phyloP scores from a whole-genome alignment of 140 eudicot genomes.

The Bidens hawaiensis region DNA sequence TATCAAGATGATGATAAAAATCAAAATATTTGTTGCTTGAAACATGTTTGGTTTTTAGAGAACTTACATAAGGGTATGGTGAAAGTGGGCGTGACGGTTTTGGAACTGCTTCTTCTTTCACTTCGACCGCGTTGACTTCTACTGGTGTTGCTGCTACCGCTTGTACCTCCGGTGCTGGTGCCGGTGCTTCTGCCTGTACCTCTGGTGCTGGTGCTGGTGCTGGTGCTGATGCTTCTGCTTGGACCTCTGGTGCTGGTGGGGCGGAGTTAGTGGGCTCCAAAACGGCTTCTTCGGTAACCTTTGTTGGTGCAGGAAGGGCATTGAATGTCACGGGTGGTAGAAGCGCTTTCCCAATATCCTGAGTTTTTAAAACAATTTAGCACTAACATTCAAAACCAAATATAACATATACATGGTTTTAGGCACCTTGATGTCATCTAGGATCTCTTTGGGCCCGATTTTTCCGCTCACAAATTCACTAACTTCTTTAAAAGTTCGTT shows the following conservation, averaged over 20 bases:
- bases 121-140: slow-evolving; percentile 55
- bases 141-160: slow-evolving; percentile 37
- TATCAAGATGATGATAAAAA: too few species aligned
- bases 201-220: slow-evolving; percentile 16
- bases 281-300: slow-evolving; percentile 41
- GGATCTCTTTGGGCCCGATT: slow-evolving; percentile 73
- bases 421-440: slow-evolving; percentile 73
- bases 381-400: neutral
- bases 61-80: slow-evolving; percentile 77
- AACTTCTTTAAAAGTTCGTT: slow-evolving; percentile 57
- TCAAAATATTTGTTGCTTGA: neutral
- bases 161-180: slow-evolving; percentile 28
- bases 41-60: neutral
- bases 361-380: slow-evolving; percentile 9
- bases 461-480: slow-evolving; percentile 56
- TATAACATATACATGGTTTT: neutral
- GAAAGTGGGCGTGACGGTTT: slow-evolving; percentile 63
- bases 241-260: slow-evolving; percentile 28
- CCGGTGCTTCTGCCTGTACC: slow-evolving; percentile 31
- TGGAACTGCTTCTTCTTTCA: slow-evolving; percentile 48
- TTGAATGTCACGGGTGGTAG: slow-evolving; percentile 55
- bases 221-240: slow-evolving; percentile 20
- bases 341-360: slow-evolving; percentile 89
- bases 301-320: slow-evolving; percentile 66
- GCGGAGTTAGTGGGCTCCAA: slow-evolving; percentile 22